Evolutionary conservation across 2,329 filamentous ascomycete species (phyloP).

Genomic region (Trichoderma sp.): DNA sequence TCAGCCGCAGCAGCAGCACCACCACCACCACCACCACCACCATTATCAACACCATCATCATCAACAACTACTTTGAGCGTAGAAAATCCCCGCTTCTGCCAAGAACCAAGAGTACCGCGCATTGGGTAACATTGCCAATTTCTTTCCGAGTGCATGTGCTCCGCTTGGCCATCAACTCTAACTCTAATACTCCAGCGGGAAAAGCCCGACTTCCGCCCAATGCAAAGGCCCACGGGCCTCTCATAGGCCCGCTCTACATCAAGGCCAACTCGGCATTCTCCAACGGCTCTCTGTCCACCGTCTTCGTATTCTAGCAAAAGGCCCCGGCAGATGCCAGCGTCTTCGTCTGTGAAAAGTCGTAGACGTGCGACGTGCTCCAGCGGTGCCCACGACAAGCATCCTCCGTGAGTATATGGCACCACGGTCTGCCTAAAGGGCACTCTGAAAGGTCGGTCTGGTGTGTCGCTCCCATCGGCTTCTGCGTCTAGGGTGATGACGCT

Average conservation of each 20-base stretch:
- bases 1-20: no score
- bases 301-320: neutral
- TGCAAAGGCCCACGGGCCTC: neutral
- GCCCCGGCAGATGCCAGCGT: neutral
- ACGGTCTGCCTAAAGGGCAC: neutral
- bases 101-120: neutral
- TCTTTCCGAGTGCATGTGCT: neutral
- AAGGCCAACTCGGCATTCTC: neutral
- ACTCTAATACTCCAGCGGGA: neutral
- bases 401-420: neutral
- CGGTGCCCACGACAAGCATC: neutral
- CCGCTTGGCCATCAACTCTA: neutral
- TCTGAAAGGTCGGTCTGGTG: neutral
- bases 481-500: neutral
- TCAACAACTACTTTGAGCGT: neutral
- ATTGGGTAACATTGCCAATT: neutral
- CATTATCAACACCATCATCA: neutral
- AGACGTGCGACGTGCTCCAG: neutral
- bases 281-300: neutral
- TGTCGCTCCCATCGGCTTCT: neutral
- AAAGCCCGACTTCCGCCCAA: neutral
- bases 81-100: no score
- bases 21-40: no score
- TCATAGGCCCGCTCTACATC: neutral
- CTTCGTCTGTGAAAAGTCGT: neutral